Conservation (phyloP, 306 rosid species). For the Erythrophleum fordii region DNA sequence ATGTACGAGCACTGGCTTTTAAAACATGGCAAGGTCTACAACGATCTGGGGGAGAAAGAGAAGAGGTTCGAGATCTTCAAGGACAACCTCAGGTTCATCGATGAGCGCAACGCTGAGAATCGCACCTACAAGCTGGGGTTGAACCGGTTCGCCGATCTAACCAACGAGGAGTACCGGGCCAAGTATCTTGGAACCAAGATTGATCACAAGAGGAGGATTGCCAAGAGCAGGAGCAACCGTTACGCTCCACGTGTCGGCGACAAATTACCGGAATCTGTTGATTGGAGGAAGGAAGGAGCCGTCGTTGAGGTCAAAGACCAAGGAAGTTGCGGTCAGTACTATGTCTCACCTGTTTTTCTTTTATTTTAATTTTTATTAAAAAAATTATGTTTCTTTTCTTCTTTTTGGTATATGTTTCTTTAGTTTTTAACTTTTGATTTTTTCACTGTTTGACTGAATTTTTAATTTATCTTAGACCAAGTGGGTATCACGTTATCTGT, state of each 20-base stretch:
- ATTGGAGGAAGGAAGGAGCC: conserved; percentile 94
- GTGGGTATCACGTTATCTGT: no score
- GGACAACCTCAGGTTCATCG: conserved; percentile 79
- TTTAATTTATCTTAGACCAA: no score
- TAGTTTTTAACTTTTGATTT: background rate
- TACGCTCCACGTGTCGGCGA: conserved; percentile 79
- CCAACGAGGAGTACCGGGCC: conserved; percentile 83
- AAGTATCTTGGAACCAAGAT: conserved; percentile 63
- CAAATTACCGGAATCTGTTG: conserved; percentile 65
- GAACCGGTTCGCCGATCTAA: conserved; percentile 88
- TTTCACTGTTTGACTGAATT: background rate
- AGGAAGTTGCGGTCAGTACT: conserved; percentile 81
- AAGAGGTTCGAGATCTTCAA: conserved; percentile 81
- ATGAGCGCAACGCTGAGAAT: conserved; percentile 57
- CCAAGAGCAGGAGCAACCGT: conserved; percentile 47
- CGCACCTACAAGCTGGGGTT: conserved; percentile 66
- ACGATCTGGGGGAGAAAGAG: conserved; percentile 78
- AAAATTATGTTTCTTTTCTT: background rate
- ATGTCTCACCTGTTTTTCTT: background rate
- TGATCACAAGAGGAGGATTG: conserved; percentile 45
- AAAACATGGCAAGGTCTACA: conserved; percentile 64
- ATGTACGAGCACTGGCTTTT: conserved; percentile 78
- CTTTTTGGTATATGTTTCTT: no score
- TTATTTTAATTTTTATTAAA: no score
- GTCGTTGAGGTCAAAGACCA: conserved; percentile 82